These are phyloP conservation scores for Phaeosphaeria sp. DNA, from an alignment of 2,329 filamentous ascomycete species.

Conservation along the genomic window DNA sequence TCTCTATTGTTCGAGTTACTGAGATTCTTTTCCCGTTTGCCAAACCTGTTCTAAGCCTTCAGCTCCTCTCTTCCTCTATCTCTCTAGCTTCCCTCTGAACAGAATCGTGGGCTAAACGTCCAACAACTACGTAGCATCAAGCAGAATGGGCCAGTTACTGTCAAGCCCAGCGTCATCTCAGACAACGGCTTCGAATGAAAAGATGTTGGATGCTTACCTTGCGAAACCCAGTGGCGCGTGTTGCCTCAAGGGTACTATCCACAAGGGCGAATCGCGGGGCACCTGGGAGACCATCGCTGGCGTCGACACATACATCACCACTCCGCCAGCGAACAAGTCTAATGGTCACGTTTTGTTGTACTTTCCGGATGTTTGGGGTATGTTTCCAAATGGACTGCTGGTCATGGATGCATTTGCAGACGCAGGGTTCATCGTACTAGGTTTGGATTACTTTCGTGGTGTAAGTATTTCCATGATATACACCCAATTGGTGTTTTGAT, in stretches of 20 bases:
- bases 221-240: conserved; percentile 47
- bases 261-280: conserved; percentile 49
- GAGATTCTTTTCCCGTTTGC: no score
- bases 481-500: no score
- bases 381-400: conserved; percentile 53
- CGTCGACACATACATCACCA: conserved; percentile 50
- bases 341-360: conserved; percentile 55
- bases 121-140: no score
- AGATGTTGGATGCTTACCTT: conserved; percentile 14
- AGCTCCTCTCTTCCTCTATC: no score
- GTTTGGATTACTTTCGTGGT: conserved; percentile 55
- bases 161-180: not conserved
- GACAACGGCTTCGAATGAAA: not conserved
- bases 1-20: no score
- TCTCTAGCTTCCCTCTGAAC: no score
- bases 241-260: conserved; percentile 51
- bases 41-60: not conserved
- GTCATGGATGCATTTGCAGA: conserved; percentile 57
- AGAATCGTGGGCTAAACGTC: no score
- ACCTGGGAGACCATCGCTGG: conserved; percentile 41
- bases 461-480: conserved; percentile 39
- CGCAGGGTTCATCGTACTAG: conserved; percentile 52
- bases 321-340: conserved; percentile 29
- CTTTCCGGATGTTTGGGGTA: conserved; percentile 56
- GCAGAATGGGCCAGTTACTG: not conserved